A percentile compares a stretch with the other conserved stretches of the same genome.
These are phyloP conservation scores for Carex pumila DNA, from an alignment of 176 grass and related monocot genomes.

Conservation along the genomic window DNA sequence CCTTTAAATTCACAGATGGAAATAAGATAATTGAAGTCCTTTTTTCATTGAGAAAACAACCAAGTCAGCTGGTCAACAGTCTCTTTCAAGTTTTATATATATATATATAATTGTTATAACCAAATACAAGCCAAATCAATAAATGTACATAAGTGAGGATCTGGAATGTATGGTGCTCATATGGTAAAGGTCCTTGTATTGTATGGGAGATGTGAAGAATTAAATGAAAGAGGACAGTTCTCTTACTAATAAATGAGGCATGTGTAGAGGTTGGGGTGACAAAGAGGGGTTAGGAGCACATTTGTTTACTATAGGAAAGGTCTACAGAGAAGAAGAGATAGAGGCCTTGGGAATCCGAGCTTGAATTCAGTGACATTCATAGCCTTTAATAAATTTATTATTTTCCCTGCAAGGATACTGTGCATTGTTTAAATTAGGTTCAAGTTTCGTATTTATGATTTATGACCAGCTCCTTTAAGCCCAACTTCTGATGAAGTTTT, in stretches of 20 bases:
- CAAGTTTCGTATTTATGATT: slow-evolving; percentile 5
- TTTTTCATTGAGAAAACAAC: not conserved
- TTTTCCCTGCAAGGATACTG: not conserved
- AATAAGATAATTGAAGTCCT: too few relatives aligned
- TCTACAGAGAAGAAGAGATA: slow-evolving; percentile 1
- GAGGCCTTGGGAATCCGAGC: slow-evolving; percentile 32
- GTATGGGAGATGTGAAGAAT: slow-evolving; percentile 25
- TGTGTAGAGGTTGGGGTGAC: slow-evolving; percentile 42
- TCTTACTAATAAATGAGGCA: slow-evolving; percentile 53
- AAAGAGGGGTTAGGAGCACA: slow-evolving; percentile 34
- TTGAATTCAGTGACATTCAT: slow-evolving; percentile 22
- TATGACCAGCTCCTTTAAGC: not conserved
- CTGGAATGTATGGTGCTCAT: slow-evolving; percentile 13
- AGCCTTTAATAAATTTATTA: slow-evolving; percentile 20
- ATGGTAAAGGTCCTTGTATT: slow-evolving; percentile 19
- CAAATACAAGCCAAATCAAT: slow-evolving; percentile 20
- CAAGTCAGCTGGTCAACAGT: not conserved
- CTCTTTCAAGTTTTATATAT: not conserved
- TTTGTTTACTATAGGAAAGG: slow-evolving; percentile 21
- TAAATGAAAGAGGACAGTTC: slow-evolving; percentile 15
- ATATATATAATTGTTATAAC: not conserved
- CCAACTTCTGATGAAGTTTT: not conserved
- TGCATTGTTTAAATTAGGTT: slow-evolving; percentile 9
- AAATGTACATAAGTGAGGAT: slow-evolving; percentile 9
- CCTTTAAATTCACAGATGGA: too few relatives aligned